A percentile compares a stretch with the other conserved stretches of the same genome.
phyloP scores from a whole-genome alignment of 1,284 basidiomycete species.

The Ceratobasidium sp. region DNA sequence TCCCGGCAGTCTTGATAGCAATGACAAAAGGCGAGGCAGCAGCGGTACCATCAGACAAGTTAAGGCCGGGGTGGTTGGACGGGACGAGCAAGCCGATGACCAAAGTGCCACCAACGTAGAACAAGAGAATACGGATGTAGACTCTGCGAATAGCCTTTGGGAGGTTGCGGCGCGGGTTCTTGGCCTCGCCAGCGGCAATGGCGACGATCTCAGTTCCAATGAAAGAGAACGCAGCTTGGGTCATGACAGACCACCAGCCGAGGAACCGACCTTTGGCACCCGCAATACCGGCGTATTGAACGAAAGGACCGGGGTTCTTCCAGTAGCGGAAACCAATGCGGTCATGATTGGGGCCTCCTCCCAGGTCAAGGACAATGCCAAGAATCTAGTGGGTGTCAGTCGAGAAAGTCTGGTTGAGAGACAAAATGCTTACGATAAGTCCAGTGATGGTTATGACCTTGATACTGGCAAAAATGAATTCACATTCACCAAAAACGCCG shows the following conservation, averaged over 20 bases:
- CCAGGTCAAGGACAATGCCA: conserved; percentile 67
- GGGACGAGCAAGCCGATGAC: conserved; percentile 68
- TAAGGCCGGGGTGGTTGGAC: conserved; percentile 65
- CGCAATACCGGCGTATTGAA: conserved; percentile 51
- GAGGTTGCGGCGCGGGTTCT: too few relatives aligned
- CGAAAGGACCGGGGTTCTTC: conserved; percentile 56
- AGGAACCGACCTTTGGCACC: too few relatives aligned
- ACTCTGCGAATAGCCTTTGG: too few relatives aligned
- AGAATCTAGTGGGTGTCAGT: conserved; percentile 55
- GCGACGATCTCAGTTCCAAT: conserved; percentile 87
- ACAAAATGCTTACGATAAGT: too few relatives aligned
- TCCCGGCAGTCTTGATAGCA: conserved; percentile 70
- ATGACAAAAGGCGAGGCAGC: conserved; percentile 86
- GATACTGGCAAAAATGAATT: too few relatives aligned
- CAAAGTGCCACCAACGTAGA: conserved; percentile 67
- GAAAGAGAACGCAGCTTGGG: conserved; percentile 84
- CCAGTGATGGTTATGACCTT: too few relatives aligned
- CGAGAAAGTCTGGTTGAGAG: conserved; percentile 45
- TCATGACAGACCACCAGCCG: too few relatives aligned
- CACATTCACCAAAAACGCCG: too few relatives aligned
- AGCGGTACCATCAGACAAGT: conserved; percentile 64
- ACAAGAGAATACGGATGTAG: too few relatives aligned
- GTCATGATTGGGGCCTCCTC: conserved; percentile 51
- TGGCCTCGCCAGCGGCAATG: conserved; percentile 75
- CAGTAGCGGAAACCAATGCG: conserved; percentile 54